Evolutionary conservation across 225 moss, liverwort and hornwort genomes (phyloP).

Genomic region (Sphagnum contortum): DNA sequence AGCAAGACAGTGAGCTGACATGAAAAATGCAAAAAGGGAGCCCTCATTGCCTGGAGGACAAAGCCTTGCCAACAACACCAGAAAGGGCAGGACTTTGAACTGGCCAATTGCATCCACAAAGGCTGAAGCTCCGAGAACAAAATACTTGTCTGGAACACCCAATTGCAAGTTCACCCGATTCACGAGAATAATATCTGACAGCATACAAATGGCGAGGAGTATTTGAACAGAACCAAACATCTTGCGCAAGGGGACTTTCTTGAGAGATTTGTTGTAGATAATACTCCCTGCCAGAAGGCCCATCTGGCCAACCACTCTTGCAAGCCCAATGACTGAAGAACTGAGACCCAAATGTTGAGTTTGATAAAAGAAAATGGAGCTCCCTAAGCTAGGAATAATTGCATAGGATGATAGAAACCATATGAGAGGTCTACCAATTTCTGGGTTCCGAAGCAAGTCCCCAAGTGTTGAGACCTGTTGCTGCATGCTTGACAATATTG

Average conservation of each 20-base stretch:
- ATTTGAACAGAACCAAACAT: constrained; percentile 61
- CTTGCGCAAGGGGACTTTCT: constrained; percentile 43
- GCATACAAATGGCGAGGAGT: constrained; percentile 58
- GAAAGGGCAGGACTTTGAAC: constrained; percentile 71
- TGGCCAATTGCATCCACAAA: constrained; percentile 68
- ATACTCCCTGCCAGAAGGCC: constrained; percentile 56
- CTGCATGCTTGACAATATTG: constrained; percentile 11
- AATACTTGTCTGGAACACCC: constrained; percentile 55
- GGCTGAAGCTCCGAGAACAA: constrained; percentile 58
- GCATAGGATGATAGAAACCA: constrained; percentile 88
- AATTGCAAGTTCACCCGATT: constrained; percentile 54
- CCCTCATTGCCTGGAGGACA: constrained; percentile 73
- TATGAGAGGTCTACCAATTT: constrained; percentile 33
- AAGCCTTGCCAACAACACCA: constrained; percentile 49
- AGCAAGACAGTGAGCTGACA: constrained; percentile 66
- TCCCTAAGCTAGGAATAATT: constrained; percentile 52
- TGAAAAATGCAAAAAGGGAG: constrained; percentile 70
- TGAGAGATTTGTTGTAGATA: constrained; percentile 46
- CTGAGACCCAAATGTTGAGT: constrained; percentile 49
- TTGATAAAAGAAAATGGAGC: constrained; percentile 78
- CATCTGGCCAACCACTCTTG: constrained; percentile 71
- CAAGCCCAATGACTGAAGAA: constrained; percentile 56
- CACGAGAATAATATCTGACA: constrained; percentile 67
- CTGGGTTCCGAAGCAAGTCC: constrained; percentile 36
- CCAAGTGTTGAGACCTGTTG: constrained; percentile 31